phyloP scores from a whole-genome alignment of 495 filamentous ascomycete species.

The Penicillium salamii region DNA sequence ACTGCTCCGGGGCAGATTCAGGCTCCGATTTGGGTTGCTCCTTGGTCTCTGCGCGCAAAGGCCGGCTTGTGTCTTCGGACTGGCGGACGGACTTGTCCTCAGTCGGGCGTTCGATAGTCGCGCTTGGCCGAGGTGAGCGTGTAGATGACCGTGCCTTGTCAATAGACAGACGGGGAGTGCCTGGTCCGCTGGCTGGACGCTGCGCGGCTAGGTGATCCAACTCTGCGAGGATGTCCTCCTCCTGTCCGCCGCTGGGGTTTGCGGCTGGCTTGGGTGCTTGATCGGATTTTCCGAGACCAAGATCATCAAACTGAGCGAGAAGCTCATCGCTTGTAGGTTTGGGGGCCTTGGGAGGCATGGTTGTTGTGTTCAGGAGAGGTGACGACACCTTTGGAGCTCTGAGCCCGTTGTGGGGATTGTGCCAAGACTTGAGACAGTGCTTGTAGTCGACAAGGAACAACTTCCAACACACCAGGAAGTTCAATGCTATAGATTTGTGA shows the following conservation, averaged over 20 bases:
- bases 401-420: slow-evolving; percentile 20
- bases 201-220: slow-evolving; percentile 74
- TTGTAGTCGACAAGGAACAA: neutral
- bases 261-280: slow-evolving; percentile 42
- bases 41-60: slow-evolving; percentile 59
- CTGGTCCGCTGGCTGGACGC: slow-evolving; percentile 66
- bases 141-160: slow-evolving; percentile 45
- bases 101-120: slow-evolving; percentile 54
- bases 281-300: slow-evolving; percentile 50
- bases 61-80: slow-evolving; percentile 70
- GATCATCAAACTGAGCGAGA: slow-evolving; percentile 74
- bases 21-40: slow-evolving; percentile 35
- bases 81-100: slow-evolving; percentile 65
- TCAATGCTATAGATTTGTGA: neutral
- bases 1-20: slow-evolving; percentile 26
- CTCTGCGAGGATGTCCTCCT: slow-evolving; percentile 77
- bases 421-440: slow-evolving; percentile 24
- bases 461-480: neutral
- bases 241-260: slow-evolving; percentile 45
- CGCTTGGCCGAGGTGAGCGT: slow-evolving; percentile 57
- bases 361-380: slow-evolving; percentile 31
- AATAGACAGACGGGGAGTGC: slow-evolving; percentile 75
- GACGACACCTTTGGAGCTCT: slow-evolving; percentile 31
- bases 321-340: slow-evolving; percentile 76
- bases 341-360: slow-evolving; percentile 46